Conservation (phyloP, 306 rosid species). For the Cicer chorassanicum region DNA sequence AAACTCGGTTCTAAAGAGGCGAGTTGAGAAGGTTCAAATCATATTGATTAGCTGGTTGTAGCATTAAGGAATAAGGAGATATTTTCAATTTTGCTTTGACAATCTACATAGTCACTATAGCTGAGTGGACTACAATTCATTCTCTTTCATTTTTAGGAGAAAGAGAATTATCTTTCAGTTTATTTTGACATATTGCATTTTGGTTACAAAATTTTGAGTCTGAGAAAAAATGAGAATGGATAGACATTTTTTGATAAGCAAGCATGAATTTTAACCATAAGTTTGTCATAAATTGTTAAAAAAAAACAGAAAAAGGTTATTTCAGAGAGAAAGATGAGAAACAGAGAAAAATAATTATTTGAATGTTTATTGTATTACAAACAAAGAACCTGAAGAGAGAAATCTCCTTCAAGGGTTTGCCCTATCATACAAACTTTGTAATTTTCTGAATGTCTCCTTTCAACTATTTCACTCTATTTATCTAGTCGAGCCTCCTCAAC, state of each 20-base stretch:
- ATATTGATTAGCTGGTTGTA: constrained; percentile 1
- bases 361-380: constrained; percentile 1
- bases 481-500: neutral
- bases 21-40: neutral
- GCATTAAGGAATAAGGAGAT: neutral
- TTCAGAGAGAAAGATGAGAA: neutral
- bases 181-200: constrained; percentile 2
- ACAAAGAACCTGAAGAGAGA: neutral
- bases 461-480: neutral
- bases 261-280: neutral
- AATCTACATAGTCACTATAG: neutral
- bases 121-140: neutral
- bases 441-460: neutral
- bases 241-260: neutral
- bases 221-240: neutral
- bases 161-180: neutral
- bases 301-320: neutral
- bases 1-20: neutral
- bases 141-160: neutral
- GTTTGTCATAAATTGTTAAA: neutral
- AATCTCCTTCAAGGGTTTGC: neutral
- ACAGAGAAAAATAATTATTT: neutral
- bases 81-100: constrained; percentile 1
- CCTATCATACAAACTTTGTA: neutral
- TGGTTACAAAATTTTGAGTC: neutral